These are phyloP conservation scores for Trichophyton rubrum DNA, from an alignment of 2,329 filamentous ascomycete genomes.

Conservation along the genomic window DNA sequence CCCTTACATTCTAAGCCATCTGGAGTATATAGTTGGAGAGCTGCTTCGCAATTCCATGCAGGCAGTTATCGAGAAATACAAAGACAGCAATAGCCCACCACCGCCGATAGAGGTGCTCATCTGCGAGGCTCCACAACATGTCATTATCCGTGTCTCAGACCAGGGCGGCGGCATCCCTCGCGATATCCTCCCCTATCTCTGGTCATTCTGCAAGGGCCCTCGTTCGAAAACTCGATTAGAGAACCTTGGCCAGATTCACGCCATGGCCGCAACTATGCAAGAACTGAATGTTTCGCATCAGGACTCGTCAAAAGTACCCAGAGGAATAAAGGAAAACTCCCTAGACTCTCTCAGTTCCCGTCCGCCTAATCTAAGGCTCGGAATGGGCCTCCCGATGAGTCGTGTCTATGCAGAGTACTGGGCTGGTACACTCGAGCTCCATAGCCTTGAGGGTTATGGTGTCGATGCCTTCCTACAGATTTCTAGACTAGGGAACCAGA, in stretches of 20 bases:
- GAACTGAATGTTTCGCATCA: conserved; percentile 49
- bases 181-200: conserved; percentile 75
- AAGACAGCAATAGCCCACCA: conserved; percentile 38
- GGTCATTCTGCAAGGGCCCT: conserved; percentile 93
- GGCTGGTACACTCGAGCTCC: conserved; percentile 82
- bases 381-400: conserved; percentile 87
- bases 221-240: conserved; percentile 63
- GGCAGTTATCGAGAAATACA: conserved; percentile 67
- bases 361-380: conserved; percentile 73
- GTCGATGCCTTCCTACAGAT: conserved; percentile 95
- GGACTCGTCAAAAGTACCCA: conserved; percentile 8
- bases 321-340: conserved; percentile 45
- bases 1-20: conserved; percentile 87
- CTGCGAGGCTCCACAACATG: conserved; percentile 85
- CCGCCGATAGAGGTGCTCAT: conserved; percentile 88
- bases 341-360: conserved; percentile 68
- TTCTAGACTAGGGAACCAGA: conserved; percentile 92
- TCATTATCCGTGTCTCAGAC: conserved; percentile 92
- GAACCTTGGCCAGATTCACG: conserved; percentile 76
- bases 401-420: conserved; percentile 95
- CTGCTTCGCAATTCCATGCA: conserved; percentile 90
- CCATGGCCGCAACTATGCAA: conserved; percentile 86
- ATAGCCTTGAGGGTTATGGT: conserved; percentile 89
- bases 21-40: conserved; percentile 96
- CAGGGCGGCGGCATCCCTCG: conserved; percentile 83